Base-by-base conservation (phyloP, 352 stramenopile genomes). In the Plasmopara viticola region DNA sequence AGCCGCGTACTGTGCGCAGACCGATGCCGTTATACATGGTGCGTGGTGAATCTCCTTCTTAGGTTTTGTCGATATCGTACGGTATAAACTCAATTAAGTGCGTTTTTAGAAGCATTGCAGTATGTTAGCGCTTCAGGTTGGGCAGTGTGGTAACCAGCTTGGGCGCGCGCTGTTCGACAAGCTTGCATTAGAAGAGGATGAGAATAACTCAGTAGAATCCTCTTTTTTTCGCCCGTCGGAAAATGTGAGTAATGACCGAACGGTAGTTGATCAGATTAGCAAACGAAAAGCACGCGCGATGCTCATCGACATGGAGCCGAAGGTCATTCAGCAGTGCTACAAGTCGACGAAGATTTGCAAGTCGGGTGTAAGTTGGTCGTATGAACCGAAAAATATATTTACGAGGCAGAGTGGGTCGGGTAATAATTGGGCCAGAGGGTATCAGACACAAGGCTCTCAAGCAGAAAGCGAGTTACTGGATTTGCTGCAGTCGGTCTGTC, bases 1-100 rank as follows among this genome's bases (percentile, higher is more conserved):
- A 92, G 53, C 86, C 86, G 48, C 86, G 84, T 55, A 89, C 72
- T 0, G 84, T 95, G 51, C 72, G 68, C 28, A 95, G 66, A 6
- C 86, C 86, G 46, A 95, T 92, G 53, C 86, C 86, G 70, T 95
- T 95, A 66, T 95, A 95, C 86, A 95, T 95, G 50, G 7, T 37
- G 15, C 18, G 34, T 31, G 9, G 18, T 9, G 20, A 25, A 25
- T 25, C 20, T 25, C 20, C 3, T 25, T 25, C 20, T 25, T 25
- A 25, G 20, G 20, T 25, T 25, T 3, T 25, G 20, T 25, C 20
- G 20, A 25, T 25, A 25, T 25, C 20, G 20, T 25, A 25, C 20
- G 20, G 20, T 25, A 25, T 25, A 25, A 25, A 25, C 3, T 25
- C 20, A 25, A 25, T 3, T 25, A 25, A 25, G 20, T 25, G 20